Evolutionary conservation across 306 rosid genomes (phyloP).

Genomic region (Prunus padus): DNA sequence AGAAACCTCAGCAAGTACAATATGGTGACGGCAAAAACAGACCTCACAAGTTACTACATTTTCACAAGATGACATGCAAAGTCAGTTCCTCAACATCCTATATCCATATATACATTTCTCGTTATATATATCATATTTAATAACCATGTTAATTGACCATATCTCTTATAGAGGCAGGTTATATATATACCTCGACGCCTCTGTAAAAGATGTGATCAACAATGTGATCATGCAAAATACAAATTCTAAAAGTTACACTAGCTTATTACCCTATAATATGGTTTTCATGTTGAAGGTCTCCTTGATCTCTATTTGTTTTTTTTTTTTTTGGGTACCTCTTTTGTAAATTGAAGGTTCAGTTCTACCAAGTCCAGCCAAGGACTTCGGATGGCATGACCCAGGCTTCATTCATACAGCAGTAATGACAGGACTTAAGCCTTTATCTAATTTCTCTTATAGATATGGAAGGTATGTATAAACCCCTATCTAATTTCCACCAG

Average conservation of each 20-base stretch:
- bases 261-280: background rate
- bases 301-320: background rate
- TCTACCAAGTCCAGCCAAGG: constrained; percentile 74
- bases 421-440: constrained; percentile 78
- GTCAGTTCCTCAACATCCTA: constrained; percentile 41
- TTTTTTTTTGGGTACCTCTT: background rate
- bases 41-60: constrained; percentile 65
- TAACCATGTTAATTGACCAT: too few relatives aligned
- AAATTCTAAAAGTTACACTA: too few relatives aligned
- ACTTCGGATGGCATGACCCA: constrained; percentile 97
- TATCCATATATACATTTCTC: background rate
- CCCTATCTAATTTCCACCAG: too few relatives aligned
- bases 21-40: constrained; percentile 49
- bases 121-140: background rate
- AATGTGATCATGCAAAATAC: too few relatives aligned
- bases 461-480: constrained; percentile 68
- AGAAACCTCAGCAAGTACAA: constrained; percentile 59
- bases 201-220: background rate
- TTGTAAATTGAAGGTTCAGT: constrained; percentile 37
- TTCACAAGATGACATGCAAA: constrained; percentile 69
- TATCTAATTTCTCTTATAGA: constrained; percentile 52
- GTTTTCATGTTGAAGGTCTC: background rate
- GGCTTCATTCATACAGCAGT: constrained; percentile 85
- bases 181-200: too few relatives aligned
- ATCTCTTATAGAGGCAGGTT: too few relatives aligned